Conservation (phyloP, 495 filamentous ascomycete species). For the Neurospora sp. region DNA sequence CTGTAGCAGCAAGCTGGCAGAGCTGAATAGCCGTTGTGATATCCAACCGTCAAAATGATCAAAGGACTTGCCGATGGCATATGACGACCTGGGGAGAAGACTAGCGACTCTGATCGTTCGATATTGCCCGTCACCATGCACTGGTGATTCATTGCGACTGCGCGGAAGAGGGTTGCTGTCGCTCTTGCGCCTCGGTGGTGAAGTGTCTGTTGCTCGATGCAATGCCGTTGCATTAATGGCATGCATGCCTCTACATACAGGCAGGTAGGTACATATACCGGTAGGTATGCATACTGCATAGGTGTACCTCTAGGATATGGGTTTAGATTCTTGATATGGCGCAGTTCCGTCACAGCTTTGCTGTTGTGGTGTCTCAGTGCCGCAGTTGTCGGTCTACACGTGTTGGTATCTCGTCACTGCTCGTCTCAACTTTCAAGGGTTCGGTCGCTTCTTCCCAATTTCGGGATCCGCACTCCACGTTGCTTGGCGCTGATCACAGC, state of each 20-base stretch:
- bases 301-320: not conserved
- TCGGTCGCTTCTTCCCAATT: not conserved
- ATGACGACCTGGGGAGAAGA: not conserved
- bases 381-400: not conserved
- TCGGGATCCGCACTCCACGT: slow-evolving; percentile 6
- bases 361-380: not conserved
- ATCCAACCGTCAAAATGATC: not conserved
- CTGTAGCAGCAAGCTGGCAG: not conserved
- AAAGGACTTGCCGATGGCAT: not conserved
- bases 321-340: not conserved
- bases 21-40: not conserved
- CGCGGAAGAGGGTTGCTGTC: not conserved
- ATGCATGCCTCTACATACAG: not conserved
- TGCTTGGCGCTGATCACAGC: slow-evolving; percentile 8
- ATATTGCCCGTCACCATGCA: not conserved
- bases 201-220: not conserved
- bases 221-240: not conserved
- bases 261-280: not conserved
- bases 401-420: not conserved
- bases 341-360: not conserved
- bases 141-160: not conserved
- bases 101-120: not conserved
- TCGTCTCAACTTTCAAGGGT: not conserved
- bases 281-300: not conserved
- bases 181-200: not conserved